Evolutionary conservation across 192 early-diverging fungal species (phyloP), one percentile per base, ranked within the genome.

Genomic region (Backusella tuberculispora): DNA sequence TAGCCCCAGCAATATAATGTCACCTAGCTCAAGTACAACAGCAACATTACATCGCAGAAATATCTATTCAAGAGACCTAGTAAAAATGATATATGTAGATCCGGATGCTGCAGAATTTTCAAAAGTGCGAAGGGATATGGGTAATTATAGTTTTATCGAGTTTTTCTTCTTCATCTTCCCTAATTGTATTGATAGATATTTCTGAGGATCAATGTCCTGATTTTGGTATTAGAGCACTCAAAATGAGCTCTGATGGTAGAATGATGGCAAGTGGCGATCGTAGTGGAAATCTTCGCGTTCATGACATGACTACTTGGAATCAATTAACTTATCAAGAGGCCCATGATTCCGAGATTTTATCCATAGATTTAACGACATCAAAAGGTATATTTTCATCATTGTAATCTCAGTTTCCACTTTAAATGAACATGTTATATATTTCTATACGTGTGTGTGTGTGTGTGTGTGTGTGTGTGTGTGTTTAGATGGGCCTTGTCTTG

Each of bases 331-430:
- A 81, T 73, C 82, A 93, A 65, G 92, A 93, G 63, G 94, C 92
- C 0, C 94, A 95, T 73, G 91, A 93, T 34, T 89, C 89, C 2
- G 94, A 95, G 75, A 89, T 95, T 44, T 73, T 95, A 38, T 78
- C 88, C 8, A 89, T 95, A 24, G 94, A 95, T 76, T 91, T 95
- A 72, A 83, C 87, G 4, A 85, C 68, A 45, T 45, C 45, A 60
- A 60, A 60, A 60, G 53, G 53, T 60, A 60, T 26, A 26, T 24
- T 60, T 9, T 24, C 26, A 24, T n/a, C 12, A 8, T 5, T 60
- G 12, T 43, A 1, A 21, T 38, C 6, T 17, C 50, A 48, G 63
- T 50, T 37, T 60, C 29, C 45, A 17, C 29, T 29, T 45, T 47
- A 19, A 0, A 15, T n/a, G 14, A 12, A 29, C 67, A 17, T 37